A percentile compares a stretch with the other conserved stretches of the same genome.
These are phyloP conservation scores for Colletotrichum filicis DNA, from an alignment of 2,329 filamentous ascomycete genomes.

Conservation along the genomic window DNA sequence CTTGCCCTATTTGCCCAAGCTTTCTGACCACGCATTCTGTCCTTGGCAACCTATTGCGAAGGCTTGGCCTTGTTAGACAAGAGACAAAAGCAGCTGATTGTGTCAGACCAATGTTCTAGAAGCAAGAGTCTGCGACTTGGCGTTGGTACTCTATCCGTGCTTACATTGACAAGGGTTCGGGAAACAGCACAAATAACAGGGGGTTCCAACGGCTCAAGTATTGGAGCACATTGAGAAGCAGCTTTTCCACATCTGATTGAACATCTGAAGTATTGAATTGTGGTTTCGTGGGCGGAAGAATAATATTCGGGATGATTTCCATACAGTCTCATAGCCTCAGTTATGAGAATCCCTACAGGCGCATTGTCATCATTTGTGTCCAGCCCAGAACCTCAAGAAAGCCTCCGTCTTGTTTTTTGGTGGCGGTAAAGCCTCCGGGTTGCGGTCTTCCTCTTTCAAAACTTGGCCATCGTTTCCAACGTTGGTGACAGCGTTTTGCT, in stretches of 20 bases:
- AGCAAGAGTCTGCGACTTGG: neutral
- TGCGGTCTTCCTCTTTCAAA: slow-evolving; percentile 25
- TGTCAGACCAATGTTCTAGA: neutral
- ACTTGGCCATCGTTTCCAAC: slow-evolving; percentile 22
- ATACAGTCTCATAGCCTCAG: too few relatives aligned
- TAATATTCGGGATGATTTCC: too few relatives aligned
- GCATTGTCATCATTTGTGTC: neutral
- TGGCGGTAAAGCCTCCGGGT: slow-evolving; percentile 27
- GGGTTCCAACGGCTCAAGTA: neutral
- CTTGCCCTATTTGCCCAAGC: neutral
- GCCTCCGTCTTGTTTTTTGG: slow-evolving; percentile 39
- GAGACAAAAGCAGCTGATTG: neutral
- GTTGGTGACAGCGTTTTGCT: slow-evolving; percentile 34
- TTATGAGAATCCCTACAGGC: too few relatives aligned
- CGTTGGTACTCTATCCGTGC: neutral
- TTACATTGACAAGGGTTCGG: neutral
- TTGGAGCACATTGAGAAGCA: too few relatives aligned
- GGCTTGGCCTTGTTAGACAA: neutral
- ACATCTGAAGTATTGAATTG: too few relatives aligned
- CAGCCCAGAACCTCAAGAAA: slow-evolving; percentile 43
- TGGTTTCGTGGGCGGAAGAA: too few relatives aligned
- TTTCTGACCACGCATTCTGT: neutral
- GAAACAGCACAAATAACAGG: neutral
- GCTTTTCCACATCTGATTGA: too few relatives aligned
- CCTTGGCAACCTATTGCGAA: neutral